Evolutionary conservation across 768 basidiomycete genomes (phyloP), one percentile per base, ranked within the genome.

Genomic region (Suillus cothurnatus): DNA sequence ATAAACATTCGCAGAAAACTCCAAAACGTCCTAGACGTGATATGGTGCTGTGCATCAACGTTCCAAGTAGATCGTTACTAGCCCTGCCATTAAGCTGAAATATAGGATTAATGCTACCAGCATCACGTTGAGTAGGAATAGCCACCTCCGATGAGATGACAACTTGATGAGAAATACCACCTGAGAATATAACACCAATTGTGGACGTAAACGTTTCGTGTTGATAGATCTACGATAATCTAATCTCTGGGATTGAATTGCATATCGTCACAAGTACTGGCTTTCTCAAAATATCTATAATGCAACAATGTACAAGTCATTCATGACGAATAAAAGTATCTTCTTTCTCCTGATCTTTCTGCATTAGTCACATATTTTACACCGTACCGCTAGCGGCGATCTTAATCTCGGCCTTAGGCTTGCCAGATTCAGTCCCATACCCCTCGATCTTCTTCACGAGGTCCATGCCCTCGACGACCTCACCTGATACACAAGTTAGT

Each of bases 391-490:
- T 83, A 14, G 76, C 72, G 19, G 74, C 72, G 69, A 95, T 92
- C 41, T 67, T 76, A 69, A 94, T 74, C 45, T 74, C 77, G 53
- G 76, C 75, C 50, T 70, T 75, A 26, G 86, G 79, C 61, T 68
- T 74, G 38, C 87, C 86, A 53, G 70, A 76, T 9, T 68, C 43
- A 47, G 76, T 69, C 31, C 86, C 86, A 1, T 67, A 49, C 0
- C 34, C 9, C 74, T 87, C 85, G 55, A 88, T 77, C 43, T 56
- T 45, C 67, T 81, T 80, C 62, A 88, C 84, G 63, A 85, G 0
- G 3, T 89, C 86, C 74, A 86, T 74, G 61, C 88, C 88, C 66
- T 89, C 81, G 56, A 91, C 74, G 65, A 94, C 91, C 70, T 90
- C 87, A 45, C 87, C 86, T 86, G 47, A 12, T 19, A 61, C 4